Base-by-base conservation (phyloP, 176 grass and related monocot genomes). In the Leersia perrieri region DNA sequence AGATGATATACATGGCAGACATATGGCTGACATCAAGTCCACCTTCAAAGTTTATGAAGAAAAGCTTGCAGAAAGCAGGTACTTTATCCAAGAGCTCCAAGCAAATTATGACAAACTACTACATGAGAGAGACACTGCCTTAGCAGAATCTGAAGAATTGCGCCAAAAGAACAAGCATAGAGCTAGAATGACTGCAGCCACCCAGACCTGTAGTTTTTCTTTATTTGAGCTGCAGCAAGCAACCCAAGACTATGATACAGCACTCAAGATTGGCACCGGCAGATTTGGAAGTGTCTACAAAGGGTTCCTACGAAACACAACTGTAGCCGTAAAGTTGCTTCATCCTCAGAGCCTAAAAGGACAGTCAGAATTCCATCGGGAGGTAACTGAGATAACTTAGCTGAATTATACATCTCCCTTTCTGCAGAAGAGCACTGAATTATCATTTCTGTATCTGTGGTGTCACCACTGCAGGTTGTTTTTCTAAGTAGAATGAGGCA, bases 401-500 rank as follows among this genome's bases (percentile, higher is more conserved):
- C 15, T 72, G 14, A 61, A 71, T 30, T 13, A 16, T 23, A 25
- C 40, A 33, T 18, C 5, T 9, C 9, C 35, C 28, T 33, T 73
- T 55, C 42, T 33, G 16, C 35, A 64, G 51, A 32, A 25, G 28
- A 82, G 20, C 55, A 82, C 28, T 63, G 4, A 2, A 55, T 63
- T 42, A 66, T 18, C 25, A 33, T 27, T 82, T 9, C 60, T 72
- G 28, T 32, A 42, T 49, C 28, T 89, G 27, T 74, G 69, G 25
- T 9, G 35, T 63, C 58, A 49, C 45, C 66, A 57, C 44, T 86
- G 75, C 87, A 97, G 92, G 79, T 94, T 72, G 63, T 68, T 38
- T 77, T 92, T 34, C 75, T 92, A 1, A 80, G 82, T 57, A 94
- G 86, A 61, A 63, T 87, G 62, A 87, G 94, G 82, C 94, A 97